Base-by-base conservation (phyloP, 1,284 basidiomycete genomes). In the Apiotrichum laibachii region DNA sequence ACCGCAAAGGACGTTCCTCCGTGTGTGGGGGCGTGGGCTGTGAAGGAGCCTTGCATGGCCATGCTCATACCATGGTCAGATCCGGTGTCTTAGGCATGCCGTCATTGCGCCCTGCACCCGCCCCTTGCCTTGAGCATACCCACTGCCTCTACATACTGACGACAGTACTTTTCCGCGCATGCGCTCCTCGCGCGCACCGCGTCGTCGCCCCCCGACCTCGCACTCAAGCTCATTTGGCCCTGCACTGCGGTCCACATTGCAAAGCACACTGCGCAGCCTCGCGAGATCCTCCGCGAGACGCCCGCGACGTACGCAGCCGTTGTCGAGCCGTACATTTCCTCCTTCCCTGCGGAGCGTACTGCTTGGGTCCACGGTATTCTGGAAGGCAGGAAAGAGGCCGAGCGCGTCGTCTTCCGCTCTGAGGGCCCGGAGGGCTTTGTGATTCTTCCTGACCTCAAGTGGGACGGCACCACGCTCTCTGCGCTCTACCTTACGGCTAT, bases 351-450 rank as follows among this genome's bases (percentile, higher is more conserved):
- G 1, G 83, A 85, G 7, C 83, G 90, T 19, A 88, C 89, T 0
- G 83, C 88, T 79, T 99, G 95, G 93, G 88, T 97, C 0, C 84
- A 87, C 65, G 89, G 94, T 65, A 90, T 99, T 56, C 81, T 98
- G 7, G 82, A 83, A 0, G 91, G 92, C 21, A 79, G 80, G 34
- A 88, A 90, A 19, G 94, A 99, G 76, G 82, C 84, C 19, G 85
- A 89, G 11, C 87, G 88, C 57, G 81, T 95, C 44, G 75, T 94
- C 19, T 88, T 83, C 72, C 82, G 85, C 21, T 86, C 86, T 50
- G 80, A 83, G 53, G 77, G 79, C 0, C 71, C 79, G 12, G 71
- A 66, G 1, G 88, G 89, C 11, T 97, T 91, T 71, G 72, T 97
- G 52, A 85, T 96, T 59, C 77, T 93, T 0, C 92, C 93, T 0